Percentiles rank a stretch among this genome's conserved stretches.
Evolutionary conservation across 1,284 basidiomycete genomes (phyloP).

Genomic region (Sanghuangporus baumii): DNA sequence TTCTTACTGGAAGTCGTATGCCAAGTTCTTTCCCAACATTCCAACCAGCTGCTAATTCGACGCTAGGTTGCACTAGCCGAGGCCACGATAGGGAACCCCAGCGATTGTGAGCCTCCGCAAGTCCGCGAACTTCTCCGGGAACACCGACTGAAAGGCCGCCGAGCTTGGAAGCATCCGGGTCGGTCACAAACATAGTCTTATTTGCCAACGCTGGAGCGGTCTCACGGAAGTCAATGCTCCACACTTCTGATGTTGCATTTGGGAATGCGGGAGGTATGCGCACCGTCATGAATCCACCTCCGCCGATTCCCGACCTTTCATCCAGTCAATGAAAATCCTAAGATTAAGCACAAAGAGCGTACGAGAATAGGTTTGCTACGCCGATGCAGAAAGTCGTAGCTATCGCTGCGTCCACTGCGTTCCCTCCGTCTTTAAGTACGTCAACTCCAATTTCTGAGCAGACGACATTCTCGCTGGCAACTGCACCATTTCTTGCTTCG

Average conservation of each 20-base stretch:
- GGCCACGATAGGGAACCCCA: constrained; percentile 81
- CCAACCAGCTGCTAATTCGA: constrained; percentile 74
- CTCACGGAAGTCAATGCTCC: constrained; percentile 86
- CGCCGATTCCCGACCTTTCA: constrained; percentile 76
- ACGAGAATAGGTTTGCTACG: constrained; percentile 87
- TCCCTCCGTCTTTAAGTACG: constrained; percentile 77
- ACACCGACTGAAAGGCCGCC: constrained; percentile 84
- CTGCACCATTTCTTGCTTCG: constrained; percentile 71
- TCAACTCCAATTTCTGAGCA: constrained; percentile 83
- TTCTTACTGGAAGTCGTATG: constrained; percentile 59
- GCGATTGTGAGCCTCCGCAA: constrained; percentile 73
- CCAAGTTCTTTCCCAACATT: constrained; percentile 71
- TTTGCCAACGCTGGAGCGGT: constrained; percentile 71
- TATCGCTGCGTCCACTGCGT: constrained; percentile 86
- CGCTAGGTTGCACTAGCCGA: constrained; percentile 69
- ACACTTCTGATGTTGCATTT: constrained; percentile 51
- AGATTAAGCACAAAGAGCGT: constrained; percentile 25
- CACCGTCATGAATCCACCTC: constrained; percentile 89
- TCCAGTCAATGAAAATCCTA: background rate
- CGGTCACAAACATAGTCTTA: constrained; percentile 65
- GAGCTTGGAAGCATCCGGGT: constrained; percentile 47
- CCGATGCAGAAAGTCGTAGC: constrained; percentile 80
- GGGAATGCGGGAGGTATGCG: constrained; percentile 57
- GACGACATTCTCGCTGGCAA: constrained; percentile 79
- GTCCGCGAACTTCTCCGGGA: constrained; percentile 82